Conservation (phyloP, 164 flowering plant species). For the Chimonanthus praecox region DNA sequence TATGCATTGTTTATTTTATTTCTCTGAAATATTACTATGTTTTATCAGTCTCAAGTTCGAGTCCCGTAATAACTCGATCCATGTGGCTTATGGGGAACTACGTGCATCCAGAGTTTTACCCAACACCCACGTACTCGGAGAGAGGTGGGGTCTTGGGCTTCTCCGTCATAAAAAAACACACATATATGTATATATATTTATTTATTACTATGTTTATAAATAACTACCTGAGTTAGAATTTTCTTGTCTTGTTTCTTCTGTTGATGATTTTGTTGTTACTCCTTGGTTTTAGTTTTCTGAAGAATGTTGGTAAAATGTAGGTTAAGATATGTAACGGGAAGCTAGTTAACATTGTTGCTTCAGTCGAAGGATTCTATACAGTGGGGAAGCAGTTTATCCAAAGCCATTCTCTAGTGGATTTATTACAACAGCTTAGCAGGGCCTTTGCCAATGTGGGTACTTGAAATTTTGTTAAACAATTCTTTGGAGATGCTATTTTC, state of each 20-base stretch:
- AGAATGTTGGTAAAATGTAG: constrained; percentile 27
- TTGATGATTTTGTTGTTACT: neutral
- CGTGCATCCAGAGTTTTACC: too few species aligned
- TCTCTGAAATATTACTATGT: neutral
- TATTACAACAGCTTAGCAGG: constrained; percentile 84
- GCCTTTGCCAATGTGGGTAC: constrained; percentile 81
- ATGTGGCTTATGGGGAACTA: too few species aligned
- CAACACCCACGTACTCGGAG: too few species aligned
- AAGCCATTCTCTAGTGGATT: constrained; percentile 74
- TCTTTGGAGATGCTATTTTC: neutral
- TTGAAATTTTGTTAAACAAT: neutral
- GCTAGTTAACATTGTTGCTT: constrained; percentile 62
- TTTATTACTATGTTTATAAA: too few species aligned
- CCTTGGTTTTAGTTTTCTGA: constrained; percentile 1
- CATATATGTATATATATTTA: too few species aligned
- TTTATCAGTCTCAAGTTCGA: neutral
- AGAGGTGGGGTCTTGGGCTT: too few species aligned
- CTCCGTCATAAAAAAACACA: too few species aligned
- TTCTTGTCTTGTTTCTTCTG: neutral
- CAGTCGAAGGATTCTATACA: constrained; percentile 71
- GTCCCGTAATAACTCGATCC: too few species aligned
- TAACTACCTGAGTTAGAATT: too few species aligned
- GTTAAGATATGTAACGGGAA: constrained; percentile 94
- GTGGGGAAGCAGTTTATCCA: constrained; percentile 55
- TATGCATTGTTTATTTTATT: neutral